Percentiles rank a stretch among this genome's conserved stretches.
phyloP scores from a whole-genome alignment of 108 stramenopile species.

The Skeletonema potamos region DNA sequence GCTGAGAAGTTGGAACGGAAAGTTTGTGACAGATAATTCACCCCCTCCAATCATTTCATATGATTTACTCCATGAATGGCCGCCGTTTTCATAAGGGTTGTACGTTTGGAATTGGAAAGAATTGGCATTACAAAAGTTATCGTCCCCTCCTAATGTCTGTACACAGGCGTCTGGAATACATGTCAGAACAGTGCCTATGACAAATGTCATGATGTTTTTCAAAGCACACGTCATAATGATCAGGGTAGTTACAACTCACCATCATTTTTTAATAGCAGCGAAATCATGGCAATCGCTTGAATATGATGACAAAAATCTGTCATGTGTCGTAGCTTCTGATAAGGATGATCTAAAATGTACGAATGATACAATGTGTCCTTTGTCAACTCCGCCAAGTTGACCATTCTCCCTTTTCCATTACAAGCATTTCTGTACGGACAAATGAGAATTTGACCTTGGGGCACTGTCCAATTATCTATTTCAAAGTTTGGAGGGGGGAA shows the following conservation, averaged over 20 bases:
- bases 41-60: background rate
- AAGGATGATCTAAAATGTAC: background rate
- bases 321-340: background rate
- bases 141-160: background rate
- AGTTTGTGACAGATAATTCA: background rate
- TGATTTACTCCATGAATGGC: background rate
- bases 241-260: too few relatives aligned
- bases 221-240: too few relatives aligned
- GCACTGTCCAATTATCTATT: background rate
- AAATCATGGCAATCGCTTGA: conserved; percentile 4
- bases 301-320: background rate
- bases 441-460: background rate
- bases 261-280: background rate
- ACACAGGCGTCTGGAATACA: too few relatives aligned
- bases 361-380: background rate
- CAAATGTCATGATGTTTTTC: too few relatives aligned
- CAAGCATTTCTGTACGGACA: conserved; percentile 2
- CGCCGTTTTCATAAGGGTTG: background rate
- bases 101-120: background rate
- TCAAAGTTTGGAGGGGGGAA: background rate
- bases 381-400: background rate
- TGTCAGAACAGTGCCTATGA: too few relatives aligned
- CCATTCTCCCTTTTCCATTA: background rate
- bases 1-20: background rate
- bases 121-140: background rate